Conservation (phyloP, 208 protist species). For the Herpetomonas tarakana region DNA sequence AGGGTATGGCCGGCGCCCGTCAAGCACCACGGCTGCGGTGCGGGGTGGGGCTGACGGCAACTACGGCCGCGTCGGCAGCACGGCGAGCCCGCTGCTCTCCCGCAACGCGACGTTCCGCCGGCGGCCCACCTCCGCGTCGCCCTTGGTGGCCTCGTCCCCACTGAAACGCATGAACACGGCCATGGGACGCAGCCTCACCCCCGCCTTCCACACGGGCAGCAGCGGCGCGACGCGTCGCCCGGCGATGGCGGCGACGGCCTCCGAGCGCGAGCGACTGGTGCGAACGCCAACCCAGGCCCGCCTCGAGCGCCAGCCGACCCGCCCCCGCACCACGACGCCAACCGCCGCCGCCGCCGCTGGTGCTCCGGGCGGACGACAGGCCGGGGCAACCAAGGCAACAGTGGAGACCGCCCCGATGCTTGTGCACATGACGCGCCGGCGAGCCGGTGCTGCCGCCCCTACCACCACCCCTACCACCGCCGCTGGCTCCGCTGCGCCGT, state of each 20-base stretch:
- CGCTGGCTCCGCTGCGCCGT: constrained; percentile 1
- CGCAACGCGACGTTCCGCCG: too few species aligned
- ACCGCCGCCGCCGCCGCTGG: not conserved
- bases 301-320: not conserved
- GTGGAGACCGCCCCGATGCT: constrained; percentile 14
- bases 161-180: constrained; percentile 16
- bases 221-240: not conserved
- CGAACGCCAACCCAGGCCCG: constrained; percentile 5
- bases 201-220: not conserved
- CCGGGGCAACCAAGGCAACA: not conserved
- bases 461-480: constrained; percentile 3
- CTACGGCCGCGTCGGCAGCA: constrained; percentile 5
- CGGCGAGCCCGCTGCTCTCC: constrained; percentile 9
- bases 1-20: constrained; percentile 6
- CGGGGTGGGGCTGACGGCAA: not conserved
- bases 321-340: not conserved
- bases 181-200: not conserved
- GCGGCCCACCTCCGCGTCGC: not conserved
- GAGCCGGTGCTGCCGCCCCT: not conserved
- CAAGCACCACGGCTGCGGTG: not conserved
- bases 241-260: constrained; percentile 5
- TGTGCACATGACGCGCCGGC: not conserved
- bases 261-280: constrained; percentile 1
- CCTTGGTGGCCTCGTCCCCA: not conserved
- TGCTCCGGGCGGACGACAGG: not conserved